Evolutionary conservation across 768 basidiomycete species (phyloP), one percentile per base, ranked within the genome.

Genomic region (Serendipita sp.): DNA sequence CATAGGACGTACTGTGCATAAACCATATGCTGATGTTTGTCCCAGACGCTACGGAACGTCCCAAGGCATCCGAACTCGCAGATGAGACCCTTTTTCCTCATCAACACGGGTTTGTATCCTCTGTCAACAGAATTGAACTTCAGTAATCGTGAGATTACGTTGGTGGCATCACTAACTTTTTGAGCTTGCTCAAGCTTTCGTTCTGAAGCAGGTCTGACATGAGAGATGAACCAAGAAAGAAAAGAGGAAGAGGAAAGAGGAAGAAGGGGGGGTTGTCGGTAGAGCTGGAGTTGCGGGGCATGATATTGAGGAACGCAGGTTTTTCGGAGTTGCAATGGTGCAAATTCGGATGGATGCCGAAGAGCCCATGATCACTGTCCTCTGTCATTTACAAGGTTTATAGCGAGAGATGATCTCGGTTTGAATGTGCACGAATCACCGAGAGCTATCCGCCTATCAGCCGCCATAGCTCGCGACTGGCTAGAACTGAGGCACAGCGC

Each of bases 241-340:
- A 32, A 60, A 11, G 56, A n/a, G 10, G 56, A 35, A 30, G 34
- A 37, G 37, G 18, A 35, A 60, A 60, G 56, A 37, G 41, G 7
- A 41, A 60, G 28, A 51, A 51, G 48, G 48, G 48, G n/a, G 48
- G 18, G 30, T 18, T 18, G 30, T 32, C 48, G 18, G 18, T 18
- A 5, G 48, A 51, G 48, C 48, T 18, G 30, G n/a, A 35, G 24
- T 60, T 28, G 56, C 28, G 56, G 56, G 56, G 56, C 28, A 60
- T 60, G 56, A 60, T 60, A 60, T 60, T 60, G 28, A 38, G 56
- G 37, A 38, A 10, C 56, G 56, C 56, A 60, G 8, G 30, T 60
- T 5, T 60, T 30, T 60, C 56, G 56, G 56, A 32, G 48, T 10
- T 60, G 28, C 16, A 37, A n/a, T 11, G 56, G 37, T 38, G 37